Base-by-base conservation (phyloP, 345 rosid species). In the Noccaea caerulescens region DNA sequence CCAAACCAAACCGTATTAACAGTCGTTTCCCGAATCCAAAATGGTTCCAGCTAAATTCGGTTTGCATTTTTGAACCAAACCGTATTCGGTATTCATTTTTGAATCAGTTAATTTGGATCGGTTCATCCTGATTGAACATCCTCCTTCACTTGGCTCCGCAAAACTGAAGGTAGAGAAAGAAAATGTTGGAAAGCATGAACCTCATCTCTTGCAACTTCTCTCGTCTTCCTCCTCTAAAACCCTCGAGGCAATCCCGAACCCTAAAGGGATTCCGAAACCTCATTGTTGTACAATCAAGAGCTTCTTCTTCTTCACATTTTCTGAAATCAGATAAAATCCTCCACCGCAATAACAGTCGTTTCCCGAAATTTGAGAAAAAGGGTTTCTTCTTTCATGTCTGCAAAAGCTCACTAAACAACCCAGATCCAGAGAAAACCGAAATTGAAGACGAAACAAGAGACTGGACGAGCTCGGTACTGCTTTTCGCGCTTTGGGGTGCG, bases 401-500 rank as follows among this genome's bases (percentile, higher is more conserved):
- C 61, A 80, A 63, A 13, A 76, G 88, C 78, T 73, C 72, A 37
- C 60, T 80, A 43, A 85, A 80, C 68, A 73, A 84, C 62, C 76
- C 80, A 80, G 81, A 81, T 66, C 76, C 81, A 8, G 85, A 84
- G n/a, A 78, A 85, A 53, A 73, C 79, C 49, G 47, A 76, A 52
- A 39, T 23, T 76, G 55, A 65, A 42, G 71, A 65, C 9, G 71
- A 82, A 63, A 69, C 76, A 32, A 79, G 88, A 70, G 83, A 88
- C 44, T 93, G 95, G 98, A 82, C 93, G 1, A 82, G 87, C 76
- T 91, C 95, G 8, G 67, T 86, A 52, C 71, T 91, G 87, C 84
- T 93, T 32, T 81, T 87, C 66, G 78, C 77, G 11, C 71, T 93
- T 25, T 91, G 92, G 92, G 87, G 85, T 55, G 91, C 79, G 11